These are phyloP conservation scores for Yamadazyma sp. DNA, from an alignment of 1,139 yeast genomes.

Conservation along the genomic window DNA sequence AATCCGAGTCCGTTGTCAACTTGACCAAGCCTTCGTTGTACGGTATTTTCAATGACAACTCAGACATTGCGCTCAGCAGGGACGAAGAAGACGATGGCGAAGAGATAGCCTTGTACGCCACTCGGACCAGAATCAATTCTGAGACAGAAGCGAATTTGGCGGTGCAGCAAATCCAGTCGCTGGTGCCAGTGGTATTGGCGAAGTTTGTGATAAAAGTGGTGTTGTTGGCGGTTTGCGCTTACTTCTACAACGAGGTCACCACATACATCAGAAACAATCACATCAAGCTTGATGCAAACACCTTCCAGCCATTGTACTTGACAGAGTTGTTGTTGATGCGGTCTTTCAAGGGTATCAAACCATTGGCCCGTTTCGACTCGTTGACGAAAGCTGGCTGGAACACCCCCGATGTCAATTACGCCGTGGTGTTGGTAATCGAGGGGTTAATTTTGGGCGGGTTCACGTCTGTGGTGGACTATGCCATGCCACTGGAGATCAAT, in stretches of 20 bases:
- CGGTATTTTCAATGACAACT: conserved; percentile 46
- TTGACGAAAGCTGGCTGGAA: too few species aligned
- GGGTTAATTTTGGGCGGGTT: conserved; percentile 66
- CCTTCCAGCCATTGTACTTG: conserved; percentile 34
- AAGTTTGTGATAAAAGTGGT: conserved; percentile 23
- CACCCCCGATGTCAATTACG: conserved; percentile 16
- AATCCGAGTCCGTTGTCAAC: conserved; percentile 45
- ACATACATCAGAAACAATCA: conserved; percentile 53
- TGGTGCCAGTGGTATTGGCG: conserved; percentile 6
- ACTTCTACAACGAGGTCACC: conserved; percentile 50
- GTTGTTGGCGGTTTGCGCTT: conserved; percentile 46
- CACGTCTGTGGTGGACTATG: conserved; percentile 60
- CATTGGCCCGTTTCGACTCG: conserved; percentile 17
- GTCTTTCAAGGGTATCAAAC: conserved; percentile 31
- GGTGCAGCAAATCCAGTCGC: conserved; percentile 9
- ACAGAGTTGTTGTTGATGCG: conserved; percentile 34
- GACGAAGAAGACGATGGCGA: conserved; percentile 27
- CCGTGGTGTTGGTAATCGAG: conserved; percentile 36
- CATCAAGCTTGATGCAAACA: conserved; percentile 30
- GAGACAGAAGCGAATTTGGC: conserved; percentile 1
- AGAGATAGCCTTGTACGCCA: conserved; percentile 5
- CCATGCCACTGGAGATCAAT: conserved; percentile 37
- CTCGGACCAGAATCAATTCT: conserved; percentile 5
- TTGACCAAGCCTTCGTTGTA: conserved; percentile 52
- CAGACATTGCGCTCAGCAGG: conserved; percentile 32